Evolutionary conservation across 2,329 filamentous ascomycete genomes (phyloP), one percentile per base, ranked within the genome.

Genomic region (Blumeriella jaapii): DNA sequence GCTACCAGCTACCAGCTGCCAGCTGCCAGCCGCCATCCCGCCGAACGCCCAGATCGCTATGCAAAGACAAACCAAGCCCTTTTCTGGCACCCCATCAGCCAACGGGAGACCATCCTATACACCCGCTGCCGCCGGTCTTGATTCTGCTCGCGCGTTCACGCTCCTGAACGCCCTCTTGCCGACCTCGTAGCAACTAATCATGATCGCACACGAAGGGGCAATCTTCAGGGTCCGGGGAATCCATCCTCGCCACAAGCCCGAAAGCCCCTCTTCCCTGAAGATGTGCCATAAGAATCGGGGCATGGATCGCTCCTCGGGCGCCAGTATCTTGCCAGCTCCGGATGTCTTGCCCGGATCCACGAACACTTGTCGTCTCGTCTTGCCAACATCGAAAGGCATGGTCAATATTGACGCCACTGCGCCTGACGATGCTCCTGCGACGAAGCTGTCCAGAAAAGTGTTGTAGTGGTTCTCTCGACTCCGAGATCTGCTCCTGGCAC

Each of bases 151-250:
- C 49, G 76, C 68, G 47, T 96, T 95, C 31, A 84, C 74, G 8
- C 72, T 69, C 35, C 75, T 69, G 20, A 93, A 93, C 56, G 82
- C 78, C 58, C 82, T 79, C 68, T 98, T 98, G 32, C 91, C 87
- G 23, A 96, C 73, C 59, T 98, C 91, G 58, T 96, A 98, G 55
- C 81, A 94, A 56, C 84, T 93, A 55, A 98, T 96, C 91, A 98
- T 98, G 56, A 98, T 96, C 17, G 91, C 91, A 60, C 91, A 98
- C 0, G 89, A 85, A 1, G 91, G 91, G 1, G 91, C 89, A 4
- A 98, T 87, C 58, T 96, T 96, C 41, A 96, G 65, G 47, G 85
- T 93, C 24, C 91, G 70, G 0, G 91, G 86, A 15, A 85, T 79
- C 84, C 87, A 95, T 27, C 91, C 91, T 50, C 69, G 82, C 72